Evolutionary conservation across 805 yeast genomes (phyloP).

Genomic region (Wickerhamia fluorescens): DNA sequence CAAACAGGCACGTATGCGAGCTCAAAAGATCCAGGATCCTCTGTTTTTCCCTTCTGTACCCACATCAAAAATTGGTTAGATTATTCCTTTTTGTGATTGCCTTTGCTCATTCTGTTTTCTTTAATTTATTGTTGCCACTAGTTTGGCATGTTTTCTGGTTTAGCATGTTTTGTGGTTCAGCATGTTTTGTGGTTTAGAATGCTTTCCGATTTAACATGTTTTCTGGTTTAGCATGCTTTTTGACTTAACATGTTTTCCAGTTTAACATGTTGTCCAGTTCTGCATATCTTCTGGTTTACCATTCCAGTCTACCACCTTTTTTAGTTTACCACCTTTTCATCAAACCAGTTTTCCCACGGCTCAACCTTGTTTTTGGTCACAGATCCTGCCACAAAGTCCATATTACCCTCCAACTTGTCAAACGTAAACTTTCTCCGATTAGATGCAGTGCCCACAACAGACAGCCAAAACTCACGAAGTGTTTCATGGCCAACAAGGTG

Average conservation of each 20-base stretch:
- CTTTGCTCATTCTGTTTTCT: no score
- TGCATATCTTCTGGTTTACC: no score
- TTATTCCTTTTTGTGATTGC: background rate
- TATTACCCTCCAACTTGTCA: conserved; percentile 62
- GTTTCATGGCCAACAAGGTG: conserved; percentile 25
- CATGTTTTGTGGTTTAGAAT: no score
- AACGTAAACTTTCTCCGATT: conserved; percentile 43
- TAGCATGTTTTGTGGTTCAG: no score
- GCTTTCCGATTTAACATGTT: no score
- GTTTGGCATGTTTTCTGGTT: no score
- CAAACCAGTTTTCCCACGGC: conserved; percentile 74
- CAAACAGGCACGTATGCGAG: conserved; percentile 11
- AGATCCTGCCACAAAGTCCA: conserved; percentile 69
- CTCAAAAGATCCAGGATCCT: conserved; percentile 8
- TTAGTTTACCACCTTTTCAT: conserved; percentile 59
- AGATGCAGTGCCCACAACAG: conserved; percentile 29
- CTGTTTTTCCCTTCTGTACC: conserved; percentile 9
- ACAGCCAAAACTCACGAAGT: conserved; percentile 40
- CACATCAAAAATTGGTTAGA: conserved; percentile 5
- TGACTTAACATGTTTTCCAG: no score
- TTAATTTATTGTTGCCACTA: no score
- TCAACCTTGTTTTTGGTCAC: conserved; percentile 48
- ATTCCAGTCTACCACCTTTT: no score
- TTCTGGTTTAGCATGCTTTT: no score
- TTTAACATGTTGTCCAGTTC: no score